phyloP scores from a whole-genome alignment of 192 early-diverging fungal genomes.

The Thamnidium elegans region DNA sequence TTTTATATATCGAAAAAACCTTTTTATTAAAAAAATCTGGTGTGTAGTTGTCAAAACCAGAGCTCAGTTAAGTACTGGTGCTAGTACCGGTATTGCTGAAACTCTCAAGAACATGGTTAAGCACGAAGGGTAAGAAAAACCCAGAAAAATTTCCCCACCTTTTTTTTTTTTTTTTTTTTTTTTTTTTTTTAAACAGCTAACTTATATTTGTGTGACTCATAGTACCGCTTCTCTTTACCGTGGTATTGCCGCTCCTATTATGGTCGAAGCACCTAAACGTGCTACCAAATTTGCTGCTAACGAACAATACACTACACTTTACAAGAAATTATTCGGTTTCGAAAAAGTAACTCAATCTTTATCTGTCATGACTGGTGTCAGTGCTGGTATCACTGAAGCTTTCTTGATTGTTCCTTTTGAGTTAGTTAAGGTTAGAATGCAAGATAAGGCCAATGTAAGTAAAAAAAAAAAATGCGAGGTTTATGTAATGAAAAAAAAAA shows the following conservation, averaged over 20 bases:
- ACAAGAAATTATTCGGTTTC: constrained; percentile 66
- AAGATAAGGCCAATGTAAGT: constrained; percentile 58
- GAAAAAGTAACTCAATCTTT: constrained; percentile 73
- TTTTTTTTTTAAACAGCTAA: not conserved
- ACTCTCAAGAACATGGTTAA: constrained; percentile 30
- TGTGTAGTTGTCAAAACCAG: constrained; percentile 84
- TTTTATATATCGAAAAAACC: not conserved
- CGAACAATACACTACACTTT: constrained; percentile 75
- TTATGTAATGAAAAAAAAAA: not conserved
- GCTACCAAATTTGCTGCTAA: constrained; percentile 97
- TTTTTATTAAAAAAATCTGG: not conserved
- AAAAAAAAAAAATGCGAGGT: not conserved
- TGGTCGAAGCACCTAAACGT: constrained; percentile 96
- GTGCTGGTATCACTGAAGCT: constrained; percentile 91
- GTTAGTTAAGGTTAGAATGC: constrained; percentile 94
- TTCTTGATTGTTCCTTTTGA: constrained; percentile 88
- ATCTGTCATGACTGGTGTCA: constrained; percentile 83
- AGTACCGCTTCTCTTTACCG: constrained; percentile 64
- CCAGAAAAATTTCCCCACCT: not conserved
- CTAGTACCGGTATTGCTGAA: constrained; percentile 27
- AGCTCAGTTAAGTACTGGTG: constrained; percentile 67
- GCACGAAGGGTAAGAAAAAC: constrained; percentile 33
- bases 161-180: not conserved
- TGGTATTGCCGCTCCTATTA: constrained; percentile 94
- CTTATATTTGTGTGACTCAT: not conserved